phyloP scores from a whole-genome alignment of 495 filamentous ascomycete species.

The Penicillium fimorum region DNA sequence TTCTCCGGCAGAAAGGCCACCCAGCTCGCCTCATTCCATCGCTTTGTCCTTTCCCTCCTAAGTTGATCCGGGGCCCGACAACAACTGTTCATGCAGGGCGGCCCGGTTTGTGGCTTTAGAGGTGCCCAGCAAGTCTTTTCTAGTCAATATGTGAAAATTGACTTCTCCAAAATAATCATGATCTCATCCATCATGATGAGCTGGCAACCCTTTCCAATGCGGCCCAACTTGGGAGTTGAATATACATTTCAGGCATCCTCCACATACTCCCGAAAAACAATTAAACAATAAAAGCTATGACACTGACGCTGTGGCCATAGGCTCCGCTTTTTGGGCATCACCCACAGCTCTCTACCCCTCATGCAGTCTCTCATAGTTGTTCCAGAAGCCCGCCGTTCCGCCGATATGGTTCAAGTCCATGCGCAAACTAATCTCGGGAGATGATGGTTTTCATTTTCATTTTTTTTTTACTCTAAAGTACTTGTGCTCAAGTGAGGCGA shows the following conservation, averaged over 20 bases:
- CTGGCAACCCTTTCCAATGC: slow-evolving; percentile 28
- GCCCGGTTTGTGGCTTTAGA: slow-evolving; percentile 27
- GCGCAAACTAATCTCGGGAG: slow-evolving; percentile 14
- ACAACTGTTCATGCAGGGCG: slow-evolving; percentile 38
- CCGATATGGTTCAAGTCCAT: slow-evolving; percentile 22
- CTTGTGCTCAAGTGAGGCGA: slow-evolving; percentile 2
- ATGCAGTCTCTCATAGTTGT: slow-evolving; percentile 22
- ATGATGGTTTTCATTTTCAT: slow-evolving; percentile 10
- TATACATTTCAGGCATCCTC: slow-evolving; percentile 7
- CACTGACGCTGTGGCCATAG: slow-evolving; percentile 11
- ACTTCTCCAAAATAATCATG: slow-evolving; percentile 10
- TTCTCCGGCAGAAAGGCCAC: not conserved
- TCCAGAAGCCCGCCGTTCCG: slow-evolving; percentile 25
- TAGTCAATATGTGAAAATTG: not conserved
- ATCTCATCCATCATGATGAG: slow-evolving; percentile 32
- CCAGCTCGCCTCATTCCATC: slow-evolving; percentile 3
- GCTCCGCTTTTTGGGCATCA: slow-evolving; percentile 22
- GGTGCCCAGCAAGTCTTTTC: slow-evolving; percentile 4
- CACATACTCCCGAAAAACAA: slow-evolving; percentile 1
- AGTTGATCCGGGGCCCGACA: slow-evolving; percentile 10
- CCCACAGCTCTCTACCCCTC: slow-evolving; percentile 12
- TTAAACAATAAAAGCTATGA: slow-evolving; percentile 20
- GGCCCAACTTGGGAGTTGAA: slow-evolving; percentile 13
- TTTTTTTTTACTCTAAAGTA: not conserved
- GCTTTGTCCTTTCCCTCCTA: not conserved